A percentile compares a stretch with the other conserved stretches of the same genome.
These are phyloP conservation scores for Agrocybe pediades DNA, from an alignment of 768 basidiomycete species.

Conservation along the genomic window DNA sequence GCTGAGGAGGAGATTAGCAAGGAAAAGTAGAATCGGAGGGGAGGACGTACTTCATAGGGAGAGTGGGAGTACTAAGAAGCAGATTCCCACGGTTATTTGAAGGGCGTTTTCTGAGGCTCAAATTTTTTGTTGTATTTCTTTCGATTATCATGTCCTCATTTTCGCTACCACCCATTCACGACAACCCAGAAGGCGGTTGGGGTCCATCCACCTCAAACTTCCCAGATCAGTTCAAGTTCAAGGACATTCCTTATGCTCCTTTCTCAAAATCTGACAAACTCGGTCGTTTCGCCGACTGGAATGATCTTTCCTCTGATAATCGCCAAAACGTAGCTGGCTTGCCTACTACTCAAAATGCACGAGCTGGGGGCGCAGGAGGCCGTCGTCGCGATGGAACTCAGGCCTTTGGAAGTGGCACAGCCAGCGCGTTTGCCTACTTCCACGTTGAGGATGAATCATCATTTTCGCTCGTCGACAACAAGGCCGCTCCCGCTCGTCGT, in stretches of 20 bases:
- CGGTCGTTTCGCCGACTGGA: constrained; percentile 98
- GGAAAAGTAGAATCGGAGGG: not conserved
- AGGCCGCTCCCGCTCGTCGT: constrained; percentile 67
- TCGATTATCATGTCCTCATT: constrained; percentile 68
- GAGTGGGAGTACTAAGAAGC: constrained; percentile 19
- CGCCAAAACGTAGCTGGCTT: constrained; percentile 57
- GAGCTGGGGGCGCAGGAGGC: constrained; percentile 51
- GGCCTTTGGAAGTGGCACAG: constrained; percentile 88
- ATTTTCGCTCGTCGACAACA: constrained; percentile 96
- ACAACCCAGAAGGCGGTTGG: constrained; percentile 94
- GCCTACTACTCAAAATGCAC: constrained; percentile 47
- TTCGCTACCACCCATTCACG: constrained; percentile 82
- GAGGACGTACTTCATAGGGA: constrained; percentile 69
- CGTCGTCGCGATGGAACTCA: constrained; percentile 77
- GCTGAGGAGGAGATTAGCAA: constrained; percentile 40
- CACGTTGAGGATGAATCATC: constrained; percentile 97
- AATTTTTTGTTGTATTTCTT: constrained; percentile 26
- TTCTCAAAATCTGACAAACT: constrained; percentile 99
- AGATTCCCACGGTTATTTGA: constrained; percentile 39
- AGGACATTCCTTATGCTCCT: constrained; percentile 97
- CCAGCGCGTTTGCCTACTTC: constrained; percentile 94
- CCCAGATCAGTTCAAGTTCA: constrained; percentile 94
- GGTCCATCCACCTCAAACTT: constrained; percentile 82
- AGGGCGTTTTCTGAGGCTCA: constrained; percentile 14
- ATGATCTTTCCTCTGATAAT: constrained; percentile 69